Percentiles rank a stretch among this genome's conserved stretches.
Evolutionary conservation across 345 rosid species (phyloP).

Genomic region (Lepidium aucheri): DNA sequence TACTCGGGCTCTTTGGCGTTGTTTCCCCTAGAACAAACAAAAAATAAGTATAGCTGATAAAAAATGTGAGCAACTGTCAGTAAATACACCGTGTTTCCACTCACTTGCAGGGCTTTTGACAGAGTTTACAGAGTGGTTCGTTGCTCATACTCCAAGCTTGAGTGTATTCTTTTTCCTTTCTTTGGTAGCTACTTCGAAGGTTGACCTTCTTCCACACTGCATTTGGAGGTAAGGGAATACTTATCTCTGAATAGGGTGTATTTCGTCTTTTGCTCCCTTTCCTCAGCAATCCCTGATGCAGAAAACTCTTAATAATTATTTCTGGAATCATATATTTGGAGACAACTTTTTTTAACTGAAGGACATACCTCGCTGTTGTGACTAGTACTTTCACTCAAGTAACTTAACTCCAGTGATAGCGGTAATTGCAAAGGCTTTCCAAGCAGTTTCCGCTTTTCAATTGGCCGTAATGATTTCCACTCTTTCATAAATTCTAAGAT

Average conservation of each 20-base stretch:
- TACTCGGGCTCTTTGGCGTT: conserved; percentile 75
- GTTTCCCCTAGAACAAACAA: conserved; percentile 43
- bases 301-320: conserved; percentile 3
- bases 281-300: conserved; percentile 71
- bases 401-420: conserved; percentile 70
- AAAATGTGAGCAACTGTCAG: neutral
- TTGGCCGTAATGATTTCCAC: conserved; percentile 77
- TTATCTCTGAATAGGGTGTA: conserved; percentile 64
- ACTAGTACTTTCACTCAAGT: conserved; percentile 67
- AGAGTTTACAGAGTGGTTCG: conserved; percentile 94
- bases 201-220: conserved; percentile 69
- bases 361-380: conserved; percentile 55
- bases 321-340: conserved; percentile 4
- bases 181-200: conserved; percentile 40
- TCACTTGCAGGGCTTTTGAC: conserved; percentile 78
- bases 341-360: neutral
- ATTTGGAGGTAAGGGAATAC: conserved; percentile 59
- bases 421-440: conserved; percentile 94
- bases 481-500: conserved; percentile 48
- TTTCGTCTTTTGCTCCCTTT: conserved; percentile 81
- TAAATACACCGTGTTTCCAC: conserved; percentile 13
- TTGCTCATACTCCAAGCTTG: conserved; percentile 69
- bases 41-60: neutral
- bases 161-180: conserved; percentile 64
- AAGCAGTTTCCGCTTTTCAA: conserved; percentile 62